Evolutionary conservation across 2,329 filamentous ascomycete species (phyloP).

Genomic region (Aspergillus versicolor): DNA sequence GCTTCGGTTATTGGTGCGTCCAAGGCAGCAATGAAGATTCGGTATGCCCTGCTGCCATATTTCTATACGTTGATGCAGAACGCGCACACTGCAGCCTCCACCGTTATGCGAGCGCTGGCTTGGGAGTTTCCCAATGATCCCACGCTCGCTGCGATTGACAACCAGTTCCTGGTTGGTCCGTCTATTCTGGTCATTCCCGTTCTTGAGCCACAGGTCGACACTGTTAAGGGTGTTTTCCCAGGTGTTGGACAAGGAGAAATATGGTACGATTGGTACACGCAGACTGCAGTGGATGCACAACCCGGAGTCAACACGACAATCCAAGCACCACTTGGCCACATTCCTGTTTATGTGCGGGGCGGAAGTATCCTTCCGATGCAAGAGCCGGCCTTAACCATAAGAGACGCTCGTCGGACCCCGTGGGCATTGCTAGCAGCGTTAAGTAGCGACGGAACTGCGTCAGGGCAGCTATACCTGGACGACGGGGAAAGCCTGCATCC

Average conservation of each 20-base stretch:
- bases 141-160: constrained; percentile 63
- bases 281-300: constrained; percentile 52
- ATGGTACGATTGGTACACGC: constrained; percentile 83
- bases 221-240: constrained; percentile 68
- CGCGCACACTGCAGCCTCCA: constrained; percentile 64
- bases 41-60: constrained; percentile 71
- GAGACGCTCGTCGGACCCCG: constrained; percentile 60
- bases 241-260: constrained; percentile 59
- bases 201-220: constrained; percentile 59
- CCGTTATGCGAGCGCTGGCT: constrained; percentile 69
- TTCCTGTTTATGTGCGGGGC: constrained; percentile 70
- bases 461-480: constrained; percentile 68
- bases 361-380: constrained; percentile 68
- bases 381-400: constrained; percentile 66
- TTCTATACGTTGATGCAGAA: constrained; percentile 72
- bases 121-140: constrained; percentile 76
- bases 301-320: constrained; percentile 61
- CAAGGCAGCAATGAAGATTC: constrained; percentile 66
- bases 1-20: constrained; percentile 62
- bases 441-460: constrained; percentile 54
- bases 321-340: constrained; percentile 63
- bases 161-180: constrained; percentile 70
- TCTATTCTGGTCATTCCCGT: constrained; percentile 67
- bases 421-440: constrained; percentile 69
- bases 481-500: constrained; percentile 68